Conservation (phyloP, 164 flowering plant genomes). For the Chimonanthus praecox region DNA sequence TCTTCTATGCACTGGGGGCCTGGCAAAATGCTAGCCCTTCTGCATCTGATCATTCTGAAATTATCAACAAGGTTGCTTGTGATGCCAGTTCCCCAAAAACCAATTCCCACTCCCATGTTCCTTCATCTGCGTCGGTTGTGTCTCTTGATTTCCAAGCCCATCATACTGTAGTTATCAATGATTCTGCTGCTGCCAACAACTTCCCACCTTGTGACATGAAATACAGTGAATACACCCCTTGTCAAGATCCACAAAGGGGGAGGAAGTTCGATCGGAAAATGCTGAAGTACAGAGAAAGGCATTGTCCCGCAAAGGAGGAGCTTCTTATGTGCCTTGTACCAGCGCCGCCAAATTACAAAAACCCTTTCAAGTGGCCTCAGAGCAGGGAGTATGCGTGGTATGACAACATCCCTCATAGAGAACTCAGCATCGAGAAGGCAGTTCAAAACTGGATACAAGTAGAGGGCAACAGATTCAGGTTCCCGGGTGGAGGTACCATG, state of each 20-base stretch:
- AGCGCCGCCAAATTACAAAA: constrained; percentile 86
- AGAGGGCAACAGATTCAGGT: constrained; percentile 83
- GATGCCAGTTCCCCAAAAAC: constrained; percentile 7
- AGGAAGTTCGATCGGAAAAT: constrained; percentile 60
- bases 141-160: constrained; percentile 72
- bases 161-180: constrained; percentile 46
- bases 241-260: constrained; percentile 58
- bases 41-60: constrained; percentile 30
- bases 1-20: constrained; percentile 71
- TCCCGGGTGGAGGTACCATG: constrained; percentile 99
- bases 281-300: constrained; percentile 84
- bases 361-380: constrained; percentile 97
- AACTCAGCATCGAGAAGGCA: constrained; percentile 95
- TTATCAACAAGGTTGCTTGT: constrained; percentile 31
- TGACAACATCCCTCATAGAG: constrained; percentile 90
- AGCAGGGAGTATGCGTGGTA: constrained; percentile 95
- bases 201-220: constrained; percentile 61
- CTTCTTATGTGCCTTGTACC: constrained; percentile 66
- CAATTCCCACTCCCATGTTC: neutral
- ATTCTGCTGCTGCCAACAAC: constrained; percentile 13
- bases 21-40: constrained; percentile 51
- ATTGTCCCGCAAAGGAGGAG: constrained; percentile 79
- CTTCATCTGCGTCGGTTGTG: constrained; percentile 17
- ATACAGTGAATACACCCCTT: constrained; percentile 84
- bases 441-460: constrained; percentile 96